Percentiles rank a stretch among this genome's conserved stretches.
These are phyloP conservation scores for Hypholoma fasciculare DNA, from an alignment of 768 basidiomycete species.

Conservation along the genomic window DNA sequence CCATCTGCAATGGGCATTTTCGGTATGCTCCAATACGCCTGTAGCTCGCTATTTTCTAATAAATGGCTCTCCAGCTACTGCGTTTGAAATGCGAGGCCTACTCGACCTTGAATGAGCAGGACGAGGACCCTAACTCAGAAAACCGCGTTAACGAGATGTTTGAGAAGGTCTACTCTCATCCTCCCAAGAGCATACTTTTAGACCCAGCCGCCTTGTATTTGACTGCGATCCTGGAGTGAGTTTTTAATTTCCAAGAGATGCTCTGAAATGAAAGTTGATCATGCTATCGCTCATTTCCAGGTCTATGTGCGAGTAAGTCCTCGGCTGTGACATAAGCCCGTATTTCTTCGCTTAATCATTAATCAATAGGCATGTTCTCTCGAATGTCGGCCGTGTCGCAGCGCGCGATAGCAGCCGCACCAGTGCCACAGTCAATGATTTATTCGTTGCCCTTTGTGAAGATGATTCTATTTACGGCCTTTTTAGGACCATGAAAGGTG, in stretches of 20 bases:
- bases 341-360: slow-evolving; percentile 10
- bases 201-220: slow-evolving; percentile 87
- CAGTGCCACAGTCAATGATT: slow-evolving; percentile 73
- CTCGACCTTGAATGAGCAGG: slow-evolving; percentile 78
- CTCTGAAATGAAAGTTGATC: slow-evolving; percentile 25
- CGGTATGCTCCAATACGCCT: slow-evolving; percentile 43
- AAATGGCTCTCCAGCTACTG: slow-evolving; percentile 51
- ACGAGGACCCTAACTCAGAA: slow-evolving; percentile 73
- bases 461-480: slow-evolving; percentile 84
- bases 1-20: slow-evolving; percentile 72
- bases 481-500: slow-evolving; percentile 88
- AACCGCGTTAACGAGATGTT: slow-evolving; percentile 63
- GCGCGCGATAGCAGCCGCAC: slow-evolving; percentile 83
- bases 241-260: slow-evolving; percentile 21
- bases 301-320: slow-evolving; percentile 83
- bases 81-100: slow-evolving; percentile 88
- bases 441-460: slow-evolving; percentile 88
- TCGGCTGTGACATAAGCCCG: slow-evolving; percentile 5
- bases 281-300: slow-evolving; percentile 35
- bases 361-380: slow-evolving; percentile 69
- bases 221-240: slow-evolving; percentile 92
- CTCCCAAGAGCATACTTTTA: slow-evolving; percentile 57
- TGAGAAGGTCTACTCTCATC: slow-evolving; percentile 44
- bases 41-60: slow-evolving; percentile 8
- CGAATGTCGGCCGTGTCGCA: slow-evolving; percentile 81